Evolutionary conservation across 805 yeast species (phyloP).

Genomic region (Metschnikowia santaceciliae): DNA sequence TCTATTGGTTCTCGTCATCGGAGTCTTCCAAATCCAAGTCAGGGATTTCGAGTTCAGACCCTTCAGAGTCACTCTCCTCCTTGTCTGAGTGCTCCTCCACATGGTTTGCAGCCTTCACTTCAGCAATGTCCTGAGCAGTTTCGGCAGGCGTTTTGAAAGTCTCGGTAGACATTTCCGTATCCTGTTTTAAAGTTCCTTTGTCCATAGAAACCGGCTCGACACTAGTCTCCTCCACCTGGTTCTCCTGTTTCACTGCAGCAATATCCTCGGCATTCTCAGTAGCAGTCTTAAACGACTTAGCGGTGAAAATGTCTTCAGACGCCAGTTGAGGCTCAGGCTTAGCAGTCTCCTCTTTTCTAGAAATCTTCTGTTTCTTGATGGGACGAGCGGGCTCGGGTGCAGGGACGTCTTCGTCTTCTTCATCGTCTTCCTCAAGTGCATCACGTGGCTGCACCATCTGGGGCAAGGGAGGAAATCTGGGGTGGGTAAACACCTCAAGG

Average conservation of each 20-base stretch:
- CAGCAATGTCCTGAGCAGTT: constrained; percentile 2
- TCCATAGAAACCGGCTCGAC: neutral
- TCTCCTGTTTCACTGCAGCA: constrained; percentile 7
- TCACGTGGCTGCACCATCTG: neutral
- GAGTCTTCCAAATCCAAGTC: constrained; percentile 42
- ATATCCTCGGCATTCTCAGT: constrained; percentile 3
- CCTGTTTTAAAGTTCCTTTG: neutral
- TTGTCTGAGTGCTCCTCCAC: constrained; percentile 1
- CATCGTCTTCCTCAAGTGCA: constrained; percentile 6
- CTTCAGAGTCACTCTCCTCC: constrained; percentile 16
- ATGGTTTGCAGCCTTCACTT: neutral
- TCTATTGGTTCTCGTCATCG: constrained; percentile 26
- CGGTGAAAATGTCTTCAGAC: constrained; percentile 5
- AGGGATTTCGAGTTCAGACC: constrained; percentile 52
- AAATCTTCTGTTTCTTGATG: neutral
- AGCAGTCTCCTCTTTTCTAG: neutral
- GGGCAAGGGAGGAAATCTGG: constrained; percentile 61
- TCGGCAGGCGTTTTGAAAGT: constrained; percentile 4
- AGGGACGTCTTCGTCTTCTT: constrained; percentile 5
- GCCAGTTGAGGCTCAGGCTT: neutral
- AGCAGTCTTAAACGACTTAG: constrained; percentile 2
- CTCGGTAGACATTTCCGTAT: neutral
- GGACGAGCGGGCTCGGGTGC: neutral
- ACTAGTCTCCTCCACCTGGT: constrained; percentile 3
- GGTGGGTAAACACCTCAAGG: constrained; percentile 62